Base-by-base conservation (phyloP, 768 basidiomycete species). In the Ramaria rubella region DNA sequence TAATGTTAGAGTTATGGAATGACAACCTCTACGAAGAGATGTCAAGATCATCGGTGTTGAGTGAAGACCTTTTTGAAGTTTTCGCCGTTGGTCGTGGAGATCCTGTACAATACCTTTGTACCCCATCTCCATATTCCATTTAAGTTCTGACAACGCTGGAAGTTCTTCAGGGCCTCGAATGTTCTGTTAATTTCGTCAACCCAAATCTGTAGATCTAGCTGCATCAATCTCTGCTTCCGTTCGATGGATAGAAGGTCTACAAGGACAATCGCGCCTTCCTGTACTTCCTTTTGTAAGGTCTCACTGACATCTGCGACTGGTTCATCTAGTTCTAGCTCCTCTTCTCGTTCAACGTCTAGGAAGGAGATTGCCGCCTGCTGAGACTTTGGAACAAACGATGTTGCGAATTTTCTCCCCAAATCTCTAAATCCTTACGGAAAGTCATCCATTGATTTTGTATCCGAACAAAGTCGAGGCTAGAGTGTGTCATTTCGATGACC, bases 21-120 rank as follows among this genome's bases (percentile, higher is more conserved):
- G 15, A 48, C 2, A 26, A n/a, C 36, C 36, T 38, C 11, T 38
- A n/a, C n/a, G n/a, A n/a, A n/a, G n/a, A n/a, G n/a, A n/a, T 12
- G 23, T 42, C 14, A 42, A 48, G 29, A 24, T 48, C 46, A 8
- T 48, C 46, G 23, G 46, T 48, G 24, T 48, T 48, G 17, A 48
- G 46, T 14, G 46, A 26, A 4, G 46, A 26, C 24, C 24, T 48
- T n/a, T 48, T 2, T 4, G n/a, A 5, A 15, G 17, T 30, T 48
- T n/a, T 48, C 24, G 46, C 12, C 7, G 46, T 30, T 27, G 46
- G 46, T 27, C 23, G 26, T 8, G 46, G 29, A 30, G 24, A 14
- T 6, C n/a, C 44, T 45, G 44, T 26, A 48, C 46, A 17, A 48
- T 48, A 26, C 46, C 46, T n/a, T 48, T 48, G 21, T 48, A 48